phyloP scores from a whole-genome alignment of 306 rosid species.

The Prinsepia uniflora region DNA sequence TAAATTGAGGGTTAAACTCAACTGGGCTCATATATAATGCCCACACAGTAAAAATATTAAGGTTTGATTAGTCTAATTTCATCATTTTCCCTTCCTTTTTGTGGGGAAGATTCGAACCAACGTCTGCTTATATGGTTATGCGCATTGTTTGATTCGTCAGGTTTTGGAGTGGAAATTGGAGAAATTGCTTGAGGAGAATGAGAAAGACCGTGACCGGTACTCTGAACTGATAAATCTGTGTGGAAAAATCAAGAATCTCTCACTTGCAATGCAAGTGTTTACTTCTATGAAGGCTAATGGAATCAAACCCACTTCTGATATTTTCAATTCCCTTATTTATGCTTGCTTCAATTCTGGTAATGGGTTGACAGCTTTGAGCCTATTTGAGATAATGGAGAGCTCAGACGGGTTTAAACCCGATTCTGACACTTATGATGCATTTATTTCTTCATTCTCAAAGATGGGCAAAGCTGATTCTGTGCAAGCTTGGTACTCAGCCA shows the following conservation, averaged over 20 bases:
- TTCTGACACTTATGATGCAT: slow-evolving; percentile 41
- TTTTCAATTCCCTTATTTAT: slow-evolving; percentile 59
- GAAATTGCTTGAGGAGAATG: slow-evolving; percentile 48
- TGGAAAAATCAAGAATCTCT: slow-evolving; percentile 40
- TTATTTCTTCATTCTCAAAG: slow-evolving; percentile 45
- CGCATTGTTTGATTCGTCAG: slow-evolving; percentile 33
- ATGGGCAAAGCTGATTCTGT: slow-evolving; percentile 43
- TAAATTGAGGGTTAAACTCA: background rate
- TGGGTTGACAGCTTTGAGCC: slow-evolving; percentile 43
- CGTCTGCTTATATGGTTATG: background rate
- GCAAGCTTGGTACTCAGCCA: slow-evolving; percentile 60
- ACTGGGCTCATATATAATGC: background rate
- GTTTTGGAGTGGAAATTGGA: slow-evolving; percentile 74
- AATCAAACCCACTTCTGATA: slow-evolving; percentile 43
- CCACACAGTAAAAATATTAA: background rate
- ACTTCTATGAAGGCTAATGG: slow-evolving; percentile 59
- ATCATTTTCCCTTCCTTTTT: background rate
- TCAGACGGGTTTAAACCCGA: slow-evolving; percentile 51
- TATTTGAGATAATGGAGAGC: slow-evolving; percentile 63
- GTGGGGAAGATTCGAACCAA: background rate
- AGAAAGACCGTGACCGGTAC: slow-evolving; percentile 35
- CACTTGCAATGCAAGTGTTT: slow-evolving; percentile 53
- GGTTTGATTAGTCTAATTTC: background rate
- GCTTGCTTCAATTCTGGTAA: slow-evolving; percentile 55
- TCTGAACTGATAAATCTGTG: slow-evolving; percentile 51